These are phyloP conservation scores for Conticribra guillardii DNA, from an alignment of 108 stramenopile species.

Conservation along the genomic window DNA sequence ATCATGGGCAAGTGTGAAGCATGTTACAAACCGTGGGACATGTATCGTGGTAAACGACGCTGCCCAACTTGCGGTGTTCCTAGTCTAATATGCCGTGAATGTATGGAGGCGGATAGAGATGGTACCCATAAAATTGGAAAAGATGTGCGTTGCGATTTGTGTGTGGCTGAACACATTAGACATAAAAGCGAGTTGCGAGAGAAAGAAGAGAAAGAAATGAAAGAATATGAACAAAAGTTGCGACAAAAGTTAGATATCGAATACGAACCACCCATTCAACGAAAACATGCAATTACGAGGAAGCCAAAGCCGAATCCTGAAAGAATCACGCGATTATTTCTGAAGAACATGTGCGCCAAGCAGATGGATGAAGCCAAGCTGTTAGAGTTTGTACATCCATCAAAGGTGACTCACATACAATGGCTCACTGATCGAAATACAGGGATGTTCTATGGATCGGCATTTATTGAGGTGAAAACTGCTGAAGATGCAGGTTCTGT, in stretches of 20 bases:
- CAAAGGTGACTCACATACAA: constrained; percentile 82
- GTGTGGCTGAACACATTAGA: constrained; percentile 65
- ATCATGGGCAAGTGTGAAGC: constrained; percentile 81
- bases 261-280: constrained; percentile 28
- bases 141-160: constrained; percentile 68
- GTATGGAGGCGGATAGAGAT: constrained; percentile 76
- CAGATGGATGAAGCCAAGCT: constrained; percentile 76
- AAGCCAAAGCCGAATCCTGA: constrained; percentile 71
- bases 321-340: constrained; percentile 83
- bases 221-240: constrained; percentile 41
- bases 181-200: constrained; percentile 51
- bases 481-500: constrained; percentile 76
- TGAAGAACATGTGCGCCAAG: constrained; percentile 87
- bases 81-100: constrained; percentile 78
- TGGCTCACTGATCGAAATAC: constrained; percentile 90
- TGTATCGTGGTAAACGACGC: constrained; percentile 89
- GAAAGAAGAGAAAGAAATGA: constrained; percentile 54
- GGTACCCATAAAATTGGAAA: constrained; percentile 78
- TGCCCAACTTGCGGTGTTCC: constrained; percentile 94
- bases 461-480: constrained; percentile 84
- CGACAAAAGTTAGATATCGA: constrained; percentile 43
- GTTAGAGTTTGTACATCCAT: constrained; percentile 61
- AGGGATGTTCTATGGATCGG: constrained; percentile 87
- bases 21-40: constrained; percentile 89
- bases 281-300: constrained; percentile 24